A percentile compares a stretch with the other conserved stretches of the same genome.
Conservation (phyloP, 345 rosid genomes). For the Populus simonii region DNA sequence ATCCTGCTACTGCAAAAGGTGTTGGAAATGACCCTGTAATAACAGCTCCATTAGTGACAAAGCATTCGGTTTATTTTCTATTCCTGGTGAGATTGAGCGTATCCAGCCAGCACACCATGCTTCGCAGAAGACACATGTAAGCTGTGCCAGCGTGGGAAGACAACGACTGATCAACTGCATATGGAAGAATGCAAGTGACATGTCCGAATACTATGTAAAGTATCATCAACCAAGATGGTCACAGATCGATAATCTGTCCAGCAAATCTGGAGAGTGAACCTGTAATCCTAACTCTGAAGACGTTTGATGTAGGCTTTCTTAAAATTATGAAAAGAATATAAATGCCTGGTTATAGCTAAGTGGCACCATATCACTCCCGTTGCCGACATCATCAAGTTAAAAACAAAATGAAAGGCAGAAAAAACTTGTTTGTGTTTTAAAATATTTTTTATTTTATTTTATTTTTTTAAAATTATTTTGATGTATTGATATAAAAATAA, state of each 20-base stretch:
- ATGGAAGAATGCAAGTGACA: not conserved
- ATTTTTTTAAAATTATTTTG: no score
- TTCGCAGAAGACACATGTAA: not conserved
- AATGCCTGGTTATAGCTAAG: not conserved
- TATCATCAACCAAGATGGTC: not conserved
- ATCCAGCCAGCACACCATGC: not conserved
- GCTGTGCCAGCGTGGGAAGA: not conserved
- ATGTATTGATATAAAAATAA: no score
- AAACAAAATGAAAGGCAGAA: not conserved
- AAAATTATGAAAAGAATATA: not conserved
- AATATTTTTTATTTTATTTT: no score
- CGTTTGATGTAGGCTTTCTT: not conserved
- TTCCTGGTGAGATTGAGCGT: not conserved
- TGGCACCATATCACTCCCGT: conserved; percentile 37
- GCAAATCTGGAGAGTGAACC: not conserved
- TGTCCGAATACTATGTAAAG: not conserved
- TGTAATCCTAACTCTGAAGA: not conserved
- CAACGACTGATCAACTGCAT: not conserved
- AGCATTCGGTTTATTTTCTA: not conserved
- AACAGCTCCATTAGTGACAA: no score
- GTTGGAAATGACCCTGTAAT: no score
- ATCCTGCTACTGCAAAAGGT: no score
- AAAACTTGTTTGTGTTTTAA: no score
- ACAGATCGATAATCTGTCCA: not conserved
- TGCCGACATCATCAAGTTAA: conserved; percentile 14